These are phyloP conservation scores for Suhomyces yuchorum DNA, from an alignment of 1,139 yeast species.

Conservation along the genomic window DNA sequence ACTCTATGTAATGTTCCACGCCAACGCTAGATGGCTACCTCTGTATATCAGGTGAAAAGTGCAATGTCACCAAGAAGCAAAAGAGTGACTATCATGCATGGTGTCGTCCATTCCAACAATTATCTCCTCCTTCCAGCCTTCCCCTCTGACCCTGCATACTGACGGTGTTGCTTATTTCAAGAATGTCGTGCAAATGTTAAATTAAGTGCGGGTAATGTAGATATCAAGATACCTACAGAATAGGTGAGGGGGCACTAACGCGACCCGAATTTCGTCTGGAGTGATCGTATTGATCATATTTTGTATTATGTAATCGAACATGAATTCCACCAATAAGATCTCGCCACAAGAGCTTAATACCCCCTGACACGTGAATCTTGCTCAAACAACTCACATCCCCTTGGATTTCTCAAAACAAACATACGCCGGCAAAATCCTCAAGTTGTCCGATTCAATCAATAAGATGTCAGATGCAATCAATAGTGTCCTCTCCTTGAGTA, in stretches of 20 bases:
- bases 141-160: neutral
- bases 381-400: neutral
- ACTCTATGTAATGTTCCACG: neutral
- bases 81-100: neutral
- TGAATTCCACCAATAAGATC: neutral
- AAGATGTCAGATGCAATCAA: neutral
- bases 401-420: neutral
- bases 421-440: neutral
- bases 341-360: neutral
- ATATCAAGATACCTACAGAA: neutral
- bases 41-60: neutral
- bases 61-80: neutral
- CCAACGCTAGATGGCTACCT: neutral
- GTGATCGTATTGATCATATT: neutral
- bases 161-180: neutral
- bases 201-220: neutral
- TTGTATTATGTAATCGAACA: neutral
- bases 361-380: neutral
- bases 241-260: neutral
- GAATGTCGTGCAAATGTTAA: neutral
- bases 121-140: neutral
- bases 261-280: neutral
- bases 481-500: neutral
- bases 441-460: neutral
- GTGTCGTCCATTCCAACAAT: neutral